These are phyloP conservation scores for Taphrina deformans DNA, from an alignment of 1,139 yeast genomes.

Conservation along the genomic window DNA sequence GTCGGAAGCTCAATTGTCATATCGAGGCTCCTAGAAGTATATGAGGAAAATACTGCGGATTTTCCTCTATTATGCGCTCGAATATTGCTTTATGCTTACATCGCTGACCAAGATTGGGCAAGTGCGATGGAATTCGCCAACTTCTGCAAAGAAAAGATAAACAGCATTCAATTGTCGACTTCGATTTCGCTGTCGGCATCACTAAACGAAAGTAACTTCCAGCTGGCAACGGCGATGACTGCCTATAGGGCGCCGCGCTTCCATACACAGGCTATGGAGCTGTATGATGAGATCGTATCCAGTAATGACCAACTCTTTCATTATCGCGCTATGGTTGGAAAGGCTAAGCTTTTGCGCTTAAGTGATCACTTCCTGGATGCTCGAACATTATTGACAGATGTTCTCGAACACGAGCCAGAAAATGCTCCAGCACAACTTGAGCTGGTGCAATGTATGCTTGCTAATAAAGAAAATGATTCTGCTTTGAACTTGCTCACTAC, in stretches of 20 bases:
- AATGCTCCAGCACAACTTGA: slow-evolving; percentile 49
- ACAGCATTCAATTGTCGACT: background rate
- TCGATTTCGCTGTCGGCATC: background rate
- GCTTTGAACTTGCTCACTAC: slow-evolving; percentile 58
- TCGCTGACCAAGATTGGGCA: slow-evolving; percentile 1
- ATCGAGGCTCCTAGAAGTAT: background rate
- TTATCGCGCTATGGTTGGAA: slow-evolving; percentile 73
- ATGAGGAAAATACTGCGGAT: background rate
- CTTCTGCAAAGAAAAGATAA: background rate
- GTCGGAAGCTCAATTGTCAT: background rate
- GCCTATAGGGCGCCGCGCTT: slow-evolving; percentile 89
- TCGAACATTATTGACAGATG: background rate
- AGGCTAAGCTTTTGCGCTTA: slow-evolving; percentile 56
- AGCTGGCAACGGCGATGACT: slow-evolving; percentile 74
- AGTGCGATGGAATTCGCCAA: slow-evolving; percentile 1
- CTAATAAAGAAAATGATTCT: slow-evolving; percentile 52
- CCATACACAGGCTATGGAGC: slow-evolving; percentile 66
- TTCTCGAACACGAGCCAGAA: background rate
- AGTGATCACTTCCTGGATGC: background rate
- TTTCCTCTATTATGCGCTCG: background rate
- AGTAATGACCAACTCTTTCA: slow-evolving; percentile 49
- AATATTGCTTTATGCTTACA: background rate
- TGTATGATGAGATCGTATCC: slow-evolving; percentile 63
- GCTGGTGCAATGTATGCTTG: slow-evolving; percentile 74
- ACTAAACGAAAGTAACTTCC: slow-evolving; percentile 48